Evolutionary conservation across 257 asterid genomes (phyloP), one percentile per base, ranked within the genome.

Genomic region (Phtheirospermum japonicum): DNA sequence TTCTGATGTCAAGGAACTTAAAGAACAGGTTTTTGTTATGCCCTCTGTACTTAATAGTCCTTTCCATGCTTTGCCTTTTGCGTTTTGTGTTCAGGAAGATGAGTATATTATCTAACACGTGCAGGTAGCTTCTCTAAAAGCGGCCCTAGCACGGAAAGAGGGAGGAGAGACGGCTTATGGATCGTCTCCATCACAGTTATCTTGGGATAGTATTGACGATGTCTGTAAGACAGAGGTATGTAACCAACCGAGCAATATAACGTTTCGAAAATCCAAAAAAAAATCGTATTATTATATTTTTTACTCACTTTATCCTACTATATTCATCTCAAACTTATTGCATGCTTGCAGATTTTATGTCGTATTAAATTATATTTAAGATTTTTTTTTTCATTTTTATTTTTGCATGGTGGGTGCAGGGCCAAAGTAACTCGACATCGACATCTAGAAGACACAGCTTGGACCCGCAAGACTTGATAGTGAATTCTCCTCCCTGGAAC

Each of bases 101-200:
- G 30, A 20, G 1, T 46, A 16, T 49, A 18, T 49, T 18, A 18
- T 49, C 6, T 49, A 18, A 17, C 31, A 8, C 33, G 57, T 56
- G 68, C 85, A 88, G 98, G 75, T 88, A 34, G 82, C 89, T 60
- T 65, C 57, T 32, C 86, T 90, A 20, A 90, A 83, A 83, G 94
- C 91, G 8, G 94, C 94, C 36, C 69, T 90, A 71, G 81, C 85
- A 42, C 76, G 65, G 57, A 87, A 82, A 69, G 95, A 89, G 9
- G 90, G 71, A 48, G 67, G 51, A 36, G 78, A 75, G 73, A 42
- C 16, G 23, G 69, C 90, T 17, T 57, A 61, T 4, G 80, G 48
- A 14, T 80, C 85, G 50, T 82, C 94, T 49, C 80, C 87, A 36
- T 64, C 90, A 6, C 72, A 60, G 58, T 66, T 80, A 0, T 71